These are phyloP conservation scores for Xerocomus cyaneibrunnescens DNA, from an alignment of 1,284 basidiomycete genomes.

Conservation along the genomic window DNA sequence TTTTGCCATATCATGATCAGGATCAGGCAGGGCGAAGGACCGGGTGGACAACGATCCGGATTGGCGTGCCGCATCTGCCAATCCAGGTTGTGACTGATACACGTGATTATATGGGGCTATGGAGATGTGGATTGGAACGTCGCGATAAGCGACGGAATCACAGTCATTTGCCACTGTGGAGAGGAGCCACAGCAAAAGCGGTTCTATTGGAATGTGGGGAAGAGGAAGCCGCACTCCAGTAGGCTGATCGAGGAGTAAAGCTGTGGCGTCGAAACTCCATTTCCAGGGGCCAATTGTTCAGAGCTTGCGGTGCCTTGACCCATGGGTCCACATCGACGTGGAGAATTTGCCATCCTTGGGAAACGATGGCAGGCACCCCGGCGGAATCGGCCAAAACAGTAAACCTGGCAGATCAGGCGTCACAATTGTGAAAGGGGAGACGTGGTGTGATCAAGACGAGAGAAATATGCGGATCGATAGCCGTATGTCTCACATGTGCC, in stretches of 20 bases:
- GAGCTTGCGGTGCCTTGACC: constrained; percentile 11
- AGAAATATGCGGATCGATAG: constrained; percentile 15
- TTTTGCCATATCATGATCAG: background rate
- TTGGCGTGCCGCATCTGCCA: constrained; percentile 3
- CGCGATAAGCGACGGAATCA: background rate
- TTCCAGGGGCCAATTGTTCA: background rate
- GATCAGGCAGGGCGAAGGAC: background rate
- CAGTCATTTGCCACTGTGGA: background rate
- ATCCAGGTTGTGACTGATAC: background rate
- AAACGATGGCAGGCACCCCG: constrained; percentile 4
- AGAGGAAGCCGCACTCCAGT: background rate
- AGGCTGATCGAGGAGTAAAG: background rate
- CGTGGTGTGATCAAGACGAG: constrained; percentile 12
- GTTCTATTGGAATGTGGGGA: constrained; percentile 6
- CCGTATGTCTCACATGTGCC: constrained; percentile 1
- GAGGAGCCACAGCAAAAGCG: background rate
- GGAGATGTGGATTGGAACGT: background rate
- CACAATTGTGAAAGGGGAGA: constrained; percentile 6
- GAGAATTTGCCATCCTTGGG: background rate
- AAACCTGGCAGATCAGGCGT: constrained; percentile 4
- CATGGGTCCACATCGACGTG: background rate
- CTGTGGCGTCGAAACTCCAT: background rate
- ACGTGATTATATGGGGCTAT: background rate
- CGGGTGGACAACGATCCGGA: background rate
- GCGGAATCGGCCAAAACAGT: constrained; percentile 8